Evolutionary conservation across 2,329 filamentous ascomycete species (phyloP), one percentile per base, ranked within the genome.

Genomic region (Hymenoscyphus occultus): DNA sequence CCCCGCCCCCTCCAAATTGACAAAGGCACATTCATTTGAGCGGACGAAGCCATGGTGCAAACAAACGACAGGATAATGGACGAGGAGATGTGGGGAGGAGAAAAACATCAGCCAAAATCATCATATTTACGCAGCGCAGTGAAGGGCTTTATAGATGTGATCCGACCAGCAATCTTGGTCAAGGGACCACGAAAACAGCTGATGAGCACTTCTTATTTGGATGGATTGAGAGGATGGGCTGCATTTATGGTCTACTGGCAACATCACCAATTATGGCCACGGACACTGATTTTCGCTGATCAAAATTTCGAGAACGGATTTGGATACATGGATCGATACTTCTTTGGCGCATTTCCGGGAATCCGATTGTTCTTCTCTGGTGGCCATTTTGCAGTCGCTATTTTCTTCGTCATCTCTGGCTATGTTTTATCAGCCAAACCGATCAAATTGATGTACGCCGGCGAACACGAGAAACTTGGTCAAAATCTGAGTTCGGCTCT

Each of bases 321-420:
- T 57, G 61, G 61, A 12, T 63, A 22, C 56, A 39, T 39, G 42
- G 62, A 65, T 12, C 22, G 51, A 12, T 65, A 65, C 56, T 64
- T 68, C 79, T 56, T 80, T 78, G 69, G 71, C 78, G 9, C 80
- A 65, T 78, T 90, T 2, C 87, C 86, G 2, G 79, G 80, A 0
- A 74, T 90, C 54, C 80, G 88, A 42, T 77, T 79, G 51, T 80
- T 89, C 68, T 87, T 89, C 73, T 51, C 28, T 19, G 79, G 80
- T 2, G 84, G 86, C 1, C 83, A 86, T 0, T 84, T 88, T 35
- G 84, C 86, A 6, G 84, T 85, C 77, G 28, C 81, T 65, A 75
- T 82, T 32, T 82, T 83, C 74, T 83, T 83, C 70, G 77, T 83
- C 66, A 80, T 83, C 39, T 83, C 81, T 0, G 81, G 81, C 28